Conservation (phyloP, 1,284 basidiomycete genomes). For the Vanrija sp. region DNA sequence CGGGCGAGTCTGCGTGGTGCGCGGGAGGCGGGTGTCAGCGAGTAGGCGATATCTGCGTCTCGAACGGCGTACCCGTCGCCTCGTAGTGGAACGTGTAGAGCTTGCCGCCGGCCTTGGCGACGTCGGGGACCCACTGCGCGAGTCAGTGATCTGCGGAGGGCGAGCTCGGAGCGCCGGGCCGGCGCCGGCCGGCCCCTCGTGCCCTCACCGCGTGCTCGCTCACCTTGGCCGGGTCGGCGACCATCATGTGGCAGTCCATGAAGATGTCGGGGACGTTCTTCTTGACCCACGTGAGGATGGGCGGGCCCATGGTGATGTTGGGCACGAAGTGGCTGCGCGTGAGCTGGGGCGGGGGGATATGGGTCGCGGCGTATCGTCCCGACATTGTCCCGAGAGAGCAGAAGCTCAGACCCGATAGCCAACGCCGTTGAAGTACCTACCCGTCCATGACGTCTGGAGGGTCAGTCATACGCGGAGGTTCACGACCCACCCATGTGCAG, state of each 20-base stretch:
- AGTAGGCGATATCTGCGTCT: too few relatives aligned
- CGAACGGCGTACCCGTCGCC: constrained; percentile 67
- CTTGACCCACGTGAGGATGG: constrained; percentile 79
- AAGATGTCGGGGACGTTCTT: constrained; percentile 91
- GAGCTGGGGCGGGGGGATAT: not conserved
- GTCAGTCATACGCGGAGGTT: not conserved
- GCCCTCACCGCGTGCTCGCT: constrained; percentile 9
- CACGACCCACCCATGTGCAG: constrained; percentile 79
- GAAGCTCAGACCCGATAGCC: too few relatives aligned
- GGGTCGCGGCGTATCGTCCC: too few relatives aligned
- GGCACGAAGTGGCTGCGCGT: constrained; percentile 81
- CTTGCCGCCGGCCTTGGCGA: constrained; percentile 89
- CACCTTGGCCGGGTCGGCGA: constrained; percentile 85
- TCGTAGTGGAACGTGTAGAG: constrained; percentile 98
- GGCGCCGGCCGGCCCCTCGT: too few relatives aligned
- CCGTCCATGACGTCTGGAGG: constrained; percentile 89
- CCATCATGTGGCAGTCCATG: constrained; percentile 99
- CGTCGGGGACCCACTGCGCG: constrained; percentile 86
- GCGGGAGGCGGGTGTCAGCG: not conserved
- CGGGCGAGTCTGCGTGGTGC: constrained; percentile 37
- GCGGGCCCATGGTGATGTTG: constrained; percentile 95
- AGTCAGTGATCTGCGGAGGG: not conserved
- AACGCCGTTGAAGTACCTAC: constrained; percentile 50
- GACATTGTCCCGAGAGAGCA: too few relatives aligned
- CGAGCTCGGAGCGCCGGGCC: too few relatives aligned